Evolutionary conservation across 2,329 filamentous ascomycete species (phyloP).

Genomic region (Aspergillus novoparasiticus): DNA sequence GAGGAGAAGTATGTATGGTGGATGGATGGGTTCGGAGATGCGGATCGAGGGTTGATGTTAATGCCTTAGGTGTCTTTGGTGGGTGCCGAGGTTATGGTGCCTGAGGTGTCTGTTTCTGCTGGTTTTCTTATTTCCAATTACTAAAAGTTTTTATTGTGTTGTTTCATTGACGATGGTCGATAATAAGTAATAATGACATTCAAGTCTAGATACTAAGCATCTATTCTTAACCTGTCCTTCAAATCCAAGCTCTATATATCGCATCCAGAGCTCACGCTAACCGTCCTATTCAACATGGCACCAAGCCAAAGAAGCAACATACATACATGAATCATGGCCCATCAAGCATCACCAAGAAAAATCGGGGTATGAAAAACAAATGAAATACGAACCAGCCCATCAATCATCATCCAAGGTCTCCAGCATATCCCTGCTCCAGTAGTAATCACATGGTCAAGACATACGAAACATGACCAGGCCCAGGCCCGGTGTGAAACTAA

Average conservation of each 20-base stretch:
- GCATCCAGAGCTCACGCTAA: slow-evolving; percentile 8
- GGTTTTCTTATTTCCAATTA: background rate
- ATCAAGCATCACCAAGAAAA: slow-evolving; percentile 11
- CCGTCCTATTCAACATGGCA: slow-evolving; percentile 7
- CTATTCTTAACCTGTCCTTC: background rate
- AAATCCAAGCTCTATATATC: slow-evolving; percentile 2
- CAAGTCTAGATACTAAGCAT: slow-evolving; percentile 21
- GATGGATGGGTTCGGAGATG: background rate
- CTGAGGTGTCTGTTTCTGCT: background rate
- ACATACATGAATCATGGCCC: slow-evolving; percentile 18
- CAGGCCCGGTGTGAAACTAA: background rate
- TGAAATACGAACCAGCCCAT: background rate
- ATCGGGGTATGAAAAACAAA: slow-evolving; percentile 11
- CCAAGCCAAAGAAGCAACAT: slow-evolving; percentile 2
- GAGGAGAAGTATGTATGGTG: background rate
- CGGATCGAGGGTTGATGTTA: background rate
- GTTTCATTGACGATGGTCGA: background rate
- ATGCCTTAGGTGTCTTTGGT: slow-evolving; percentile 8
- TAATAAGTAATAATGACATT: background rate
- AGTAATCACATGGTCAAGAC: background rate
- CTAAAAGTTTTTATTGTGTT: background rate
- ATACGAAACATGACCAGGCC: background rate
- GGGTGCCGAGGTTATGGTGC: background rate
- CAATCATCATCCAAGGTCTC: background rate
- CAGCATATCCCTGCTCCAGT: background rate